phyloP scores from a whole-genome alignment of 768 basidiomycete genomes.

The Fibroporia radiculosa region DNA sequence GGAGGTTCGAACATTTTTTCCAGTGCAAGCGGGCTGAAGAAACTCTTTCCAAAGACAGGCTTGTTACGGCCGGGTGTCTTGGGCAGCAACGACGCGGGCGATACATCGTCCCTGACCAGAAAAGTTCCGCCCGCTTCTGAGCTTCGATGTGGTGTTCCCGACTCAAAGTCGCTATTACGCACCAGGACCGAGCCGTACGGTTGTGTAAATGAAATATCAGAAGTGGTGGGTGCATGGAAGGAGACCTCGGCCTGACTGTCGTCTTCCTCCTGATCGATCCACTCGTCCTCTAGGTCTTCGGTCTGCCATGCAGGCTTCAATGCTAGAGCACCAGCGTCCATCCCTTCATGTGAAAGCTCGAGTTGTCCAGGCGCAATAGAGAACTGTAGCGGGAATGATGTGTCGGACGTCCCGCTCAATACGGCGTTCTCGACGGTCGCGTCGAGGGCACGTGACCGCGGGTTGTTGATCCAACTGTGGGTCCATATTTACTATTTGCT shows the following conservation, averaged over 20 bases:
- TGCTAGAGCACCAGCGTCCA: constrained; percentile 4
- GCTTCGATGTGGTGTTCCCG: constrained; percentile 17
- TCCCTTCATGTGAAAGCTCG: background rate
- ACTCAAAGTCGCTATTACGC: constrained; percentile 24
- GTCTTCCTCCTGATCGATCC: constrained; percentile 59
- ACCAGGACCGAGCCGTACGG: constrained; percentile 44
- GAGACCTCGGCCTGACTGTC: constrained; percentile 18
- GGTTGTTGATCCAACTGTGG: constrained; percentile 7
- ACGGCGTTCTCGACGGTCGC: background rate
- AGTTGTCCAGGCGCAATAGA: background rate
- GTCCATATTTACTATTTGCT: constrained; percentile 3
- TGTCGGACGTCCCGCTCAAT: background rate
- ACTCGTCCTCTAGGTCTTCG: constrained; percentile 87
- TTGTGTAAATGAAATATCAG: constrained; percentile 32
- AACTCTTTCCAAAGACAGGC: constrained; percentile 61
- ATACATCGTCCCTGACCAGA: constrained; percentile 63
- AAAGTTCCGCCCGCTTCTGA: constrained; percentile 57
- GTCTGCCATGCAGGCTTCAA: constrained; percentile 72
- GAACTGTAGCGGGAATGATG: background rate
- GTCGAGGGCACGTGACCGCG: constrained; percentile 7
- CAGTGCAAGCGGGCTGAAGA: constrained; percentile 82
- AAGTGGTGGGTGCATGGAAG: constrained; percentile 14
- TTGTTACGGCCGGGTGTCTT: constrained; percentile 59
- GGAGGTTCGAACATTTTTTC: constrained; percentile 95
- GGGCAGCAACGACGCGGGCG: constrained; percentile 45